These are phyloP conservation scores for Bothriochloa decipiens DNA, from an alignment of 176 grass and related monocot genomes.

Conservation along the genomic window DNA sequence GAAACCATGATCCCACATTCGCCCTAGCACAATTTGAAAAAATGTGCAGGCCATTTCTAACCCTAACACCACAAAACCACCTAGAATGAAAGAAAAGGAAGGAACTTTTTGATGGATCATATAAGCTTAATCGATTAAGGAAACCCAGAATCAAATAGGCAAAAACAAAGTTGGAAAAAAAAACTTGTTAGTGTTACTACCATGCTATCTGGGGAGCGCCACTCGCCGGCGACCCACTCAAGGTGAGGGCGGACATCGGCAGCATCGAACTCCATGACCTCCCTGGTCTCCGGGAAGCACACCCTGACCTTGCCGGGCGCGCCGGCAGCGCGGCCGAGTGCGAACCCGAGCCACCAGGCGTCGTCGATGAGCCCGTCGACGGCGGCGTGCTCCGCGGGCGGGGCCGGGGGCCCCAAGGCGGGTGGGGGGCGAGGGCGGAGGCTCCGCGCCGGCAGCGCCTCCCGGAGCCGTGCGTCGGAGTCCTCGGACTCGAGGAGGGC, in stretches of 20 bases:
- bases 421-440: slow-evolving; percentile 64
- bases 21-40: too few species aligned
- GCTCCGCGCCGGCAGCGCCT: slow-evolving; percentile 44
- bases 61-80: too few species aligned
- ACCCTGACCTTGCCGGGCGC: slow-evolving; percentile 34
- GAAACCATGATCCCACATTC: too few species aligned
- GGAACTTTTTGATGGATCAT: too few species aligned
- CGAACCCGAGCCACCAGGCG: slow-evolving; percentile 70
- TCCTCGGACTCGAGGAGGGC: slow-evolving; percentile 23
- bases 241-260: slow-evolving; percentile 61
- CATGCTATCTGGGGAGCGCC: slow-evolving; percentile 44
- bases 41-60: too few species aligned
- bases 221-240: slow-evolving; percentile 63
- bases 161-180: too few species aligned
- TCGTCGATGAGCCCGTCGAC: slow-evolving; percentile 63
- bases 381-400: slow-evolving; percentile 41
- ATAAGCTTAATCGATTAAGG: too few species aligned
- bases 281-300: slow-evolving; percentile 57
- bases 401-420: not conserved
- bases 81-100: too few species aligned
- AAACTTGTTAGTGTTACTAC: too few species aligned
- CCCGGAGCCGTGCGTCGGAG: slow-evolving; percentile 36
- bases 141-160: too few species aligned
- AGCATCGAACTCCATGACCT: slow-evolving; percentile 42
- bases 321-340: not conserved